Evolutionary conservation across 257 asterid species (phyloP), one percentile per base, ranked within the genome.

Genomic region (Lycium ferocissimum): DNA sequence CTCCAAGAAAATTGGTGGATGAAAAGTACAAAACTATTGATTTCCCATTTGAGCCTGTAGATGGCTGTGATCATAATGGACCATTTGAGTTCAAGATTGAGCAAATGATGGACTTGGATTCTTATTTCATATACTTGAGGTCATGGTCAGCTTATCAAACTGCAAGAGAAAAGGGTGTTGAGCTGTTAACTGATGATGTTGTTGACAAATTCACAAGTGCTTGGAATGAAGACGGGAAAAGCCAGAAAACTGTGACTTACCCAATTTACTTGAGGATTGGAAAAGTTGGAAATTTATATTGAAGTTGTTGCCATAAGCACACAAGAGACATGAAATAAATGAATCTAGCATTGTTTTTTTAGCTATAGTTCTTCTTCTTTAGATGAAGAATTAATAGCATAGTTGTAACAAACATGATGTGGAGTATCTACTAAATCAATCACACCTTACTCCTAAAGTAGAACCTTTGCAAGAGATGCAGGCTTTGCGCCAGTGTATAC

Each of bases 211-310:
- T 89, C 81, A 86, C 73, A 80, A 71, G 47, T 3, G 90, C 90
- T 86, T 90, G 93, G 93, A 91, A 88, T 81, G 93, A 82, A 82
- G 85, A 63, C 14, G 85, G 85, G n/a, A 26, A 63, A 18, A 63
- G 6, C 14, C 37, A 65, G 37, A 26, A 82, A 82, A 58, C 8
- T 15, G 85, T 66, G 58, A n/a, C 66, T 2, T 10, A 62, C 11
- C 85, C 85, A 15, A 56, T 82, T 66, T 82, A 47, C 61, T 72
- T 82, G 63, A 82, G 85, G 66, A 82, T 82, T 82, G 85, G 85
- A 7, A 82, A 66, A 82, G 80, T 66, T 82, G 85, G 85, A 58
- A 82, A 45, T 82, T 38, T 81, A 13, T 22, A 59, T 43, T 81
- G 78, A 26, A 81, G 33, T 26, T 26, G 33, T 26, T 26, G 33